These are phyloP conservation scores for Moesziomyces globuligerus DNA, from an alignment of 1,284 basidiomycete genomes.

Conservation along the genomic window DNA sequence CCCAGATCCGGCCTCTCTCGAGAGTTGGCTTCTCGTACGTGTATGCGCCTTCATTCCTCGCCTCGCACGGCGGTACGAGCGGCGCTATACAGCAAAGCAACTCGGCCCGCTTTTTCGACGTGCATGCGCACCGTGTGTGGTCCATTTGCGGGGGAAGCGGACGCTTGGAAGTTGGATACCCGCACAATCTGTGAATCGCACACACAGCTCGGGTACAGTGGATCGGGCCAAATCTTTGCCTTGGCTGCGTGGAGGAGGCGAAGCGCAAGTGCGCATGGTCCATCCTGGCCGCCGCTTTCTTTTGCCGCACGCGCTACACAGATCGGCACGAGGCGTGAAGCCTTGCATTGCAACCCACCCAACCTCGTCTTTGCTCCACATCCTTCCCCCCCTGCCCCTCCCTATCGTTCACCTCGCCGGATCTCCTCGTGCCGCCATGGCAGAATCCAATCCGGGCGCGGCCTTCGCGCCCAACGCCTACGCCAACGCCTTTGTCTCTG, in stretches of 20 bases:
- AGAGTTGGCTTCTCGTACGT: conserved; percentile 4
- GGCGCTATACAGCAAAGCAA: too few species aligned
- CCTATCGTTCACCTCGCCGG: neutral
- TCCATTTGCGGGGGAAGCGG: neutral
- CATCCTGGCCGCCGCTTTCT: too few species aligned
- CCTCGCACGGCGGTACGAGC: too few species aligned
- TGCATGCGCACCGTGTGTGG: too few species aligned
- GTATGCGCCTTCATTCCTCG: neutral
- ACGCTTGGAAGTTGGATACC: neutral
- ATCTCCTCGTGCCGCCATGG: conserved; percentile 13
- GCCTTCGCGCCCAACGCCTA: conserved; percentile 49
- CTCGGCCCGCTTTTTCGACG: too few species aligned
- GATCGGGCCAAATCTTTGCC: neutral
- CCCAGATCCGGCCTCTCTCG: neutral
- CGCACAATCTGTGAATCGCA: too few species aligned
- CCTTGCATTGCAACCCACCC: neutral
- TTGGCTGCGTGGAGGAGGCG: neutral
- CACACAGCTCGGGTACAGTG: too few species aligned
- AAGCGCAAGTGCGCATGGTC: neutral
- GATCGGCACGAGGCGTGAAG: neutral
- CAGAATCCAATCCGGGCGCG: conserved; percentile 27
- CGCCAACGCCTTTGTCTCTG: conserved; percentile 47
- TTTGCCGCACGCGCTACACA: neutral
- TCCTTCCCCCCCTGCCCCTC: neutral
- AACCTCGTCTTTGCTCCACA: neutral